Percentiles rank a stretch among this genome's conserved stretches.
Evolutionary conservation across 305 asterid species (phyloP).

Genomic region (Coffea humblotiana): DNA sequence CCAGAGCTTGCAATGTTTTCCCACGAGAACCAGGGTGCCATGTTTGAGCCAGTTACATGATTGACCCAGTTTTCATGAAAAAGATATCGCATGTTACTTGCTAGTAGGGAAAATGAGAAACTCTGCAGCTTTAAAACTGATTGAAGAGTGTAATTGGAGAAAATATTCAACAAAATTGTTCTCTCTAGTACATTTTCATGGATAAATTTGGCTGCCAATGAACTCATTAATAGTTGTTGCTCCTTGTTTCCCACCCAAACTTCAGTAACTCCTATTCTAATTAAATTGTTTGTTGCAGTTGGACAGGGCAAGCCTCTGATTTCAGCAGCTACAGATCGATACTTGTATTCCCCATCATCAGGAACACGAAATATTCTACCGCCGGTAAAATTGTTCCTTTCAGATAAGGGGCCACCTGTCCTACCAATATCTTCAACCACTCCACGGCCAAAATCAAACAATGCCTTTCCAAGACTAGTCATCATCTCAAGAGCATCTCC

Average conservation of each 20-base stretch:
- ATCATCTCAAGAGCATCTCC: constrained; percentile 95
- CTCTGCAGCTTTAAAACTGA: constrained; percentile 64
- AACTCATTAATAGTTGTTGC: constrained; percentile 62
- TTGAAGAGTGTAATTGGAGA: constrained; percentile 56
- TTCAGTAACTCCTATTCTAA: constrained; percentile 67
- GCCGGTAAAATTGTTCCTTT: constrained; percentile 50
- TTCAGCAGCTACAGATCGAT: constrained; percentile 55
- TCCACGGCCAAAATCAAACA: constrained; percentile 89
- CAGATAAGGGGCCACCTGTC: constrained; percentile 63
- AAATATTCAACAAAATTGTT: constrained; percentile 59
- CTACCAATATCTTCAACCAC: constrained; percentile 95
- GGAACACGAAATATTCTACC: constrained; percentile 35
- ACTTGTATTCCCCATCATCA: constrained; percentile 53
- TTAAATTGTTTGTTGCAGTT: constrained; percentile 67
- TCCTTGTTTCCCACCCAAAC: constrained; percentile 83
- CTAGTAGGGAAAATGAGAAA: constrained; percentile 74
- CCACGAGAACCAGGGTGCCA: constrained; percentile 98
- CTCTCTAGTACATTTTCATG: constrained; percentile 84
- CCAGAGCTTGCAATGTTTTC: constrained; percentile 59
- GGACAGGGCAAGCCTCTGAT: constrained; percentile 90
- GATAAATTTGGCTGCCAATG: constrained; percentile 76
- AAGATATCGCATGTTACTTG: constrained; percentile 64
- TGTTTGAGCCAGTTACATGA: constrained; percentile 59
- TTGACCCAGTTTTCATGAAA: constrained; percentile 86
- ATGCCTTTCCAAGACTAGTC: constrained; percentile 87